A percentile compares a stretch with the other conserved stretches of the same genome.
Evolutionary conservation across 2,329 filamentous ascomycete species (phyloP).

Genomic region (Trichoderma sp.): DNA sequence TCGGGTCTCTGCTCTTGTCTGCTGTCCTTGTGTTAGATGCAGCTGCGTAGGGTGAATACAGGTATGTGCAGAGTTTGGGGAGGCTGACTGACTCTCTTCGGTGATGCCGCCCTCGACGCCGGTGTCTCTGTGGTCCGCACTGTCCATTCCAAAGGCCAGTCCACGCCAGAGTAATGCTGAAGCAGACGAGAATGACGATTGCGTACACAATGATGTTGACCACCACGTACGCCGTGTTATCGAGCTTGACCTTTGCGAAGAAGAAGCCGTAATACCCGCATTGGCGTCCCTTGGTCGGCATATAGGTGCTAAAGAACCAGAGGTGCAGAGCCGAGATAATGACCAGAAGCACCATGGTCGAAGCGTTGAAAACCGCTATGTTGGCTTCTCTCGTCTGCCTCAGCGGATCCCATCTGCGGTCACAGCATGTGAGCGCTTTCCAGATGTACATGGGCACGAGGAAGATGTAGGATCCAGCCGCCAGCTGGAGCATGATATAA

Average conservation of each 20-base stretch:
- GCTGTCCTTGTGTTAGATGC: neutral
- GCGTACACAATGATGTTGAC: conserved; percentile 40
- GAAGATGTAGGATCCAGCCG: conserved; percentile 41
- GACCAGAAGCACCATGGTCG: conserved; percentile 36
- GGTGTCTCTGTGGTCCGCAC: conserved; percentile 15
- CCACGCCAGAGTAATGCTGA: conserved; percentile 24
- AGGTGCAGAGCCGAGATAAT: conserved; percentile 37
- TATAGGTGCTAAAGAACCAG: conserved; percentile 39
- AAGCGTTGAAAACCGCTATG: conserved; percentile 35
- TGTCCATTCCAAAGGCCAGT: conserved; percentile 7
- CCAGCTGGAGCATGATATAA: conserved; percentile 26
- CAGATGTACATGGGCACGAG: conserved; percentile 42
- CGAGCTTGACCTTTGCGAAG: conserved; percentile 37
- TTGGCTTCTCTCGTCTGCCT: conserved; percentile 35
- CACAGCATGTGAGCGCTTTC: conserved; percentile 39
- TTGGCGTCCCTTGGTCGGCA: conserved; percentile 32
- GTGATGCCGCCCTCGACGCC: conserved; percentile 33
- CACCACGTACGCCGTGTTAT: conserved; percentile 36
- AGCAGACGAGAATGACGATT: conserved; percentile 34
- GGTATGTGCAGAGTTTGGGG: neutral
- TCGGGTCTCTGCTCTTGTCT: conserved; percentile 29
- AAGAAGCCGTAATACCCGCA: conserved; percentile 40
- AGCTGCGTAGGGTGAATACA: neutral
- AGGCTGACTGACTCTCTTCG: conserved; percentile 16
- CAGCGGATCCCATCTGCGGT: conserved; percentile 39